Conservation (phyloP, 768 basidiomycete species). For the Boletus speciosus region DNA sequence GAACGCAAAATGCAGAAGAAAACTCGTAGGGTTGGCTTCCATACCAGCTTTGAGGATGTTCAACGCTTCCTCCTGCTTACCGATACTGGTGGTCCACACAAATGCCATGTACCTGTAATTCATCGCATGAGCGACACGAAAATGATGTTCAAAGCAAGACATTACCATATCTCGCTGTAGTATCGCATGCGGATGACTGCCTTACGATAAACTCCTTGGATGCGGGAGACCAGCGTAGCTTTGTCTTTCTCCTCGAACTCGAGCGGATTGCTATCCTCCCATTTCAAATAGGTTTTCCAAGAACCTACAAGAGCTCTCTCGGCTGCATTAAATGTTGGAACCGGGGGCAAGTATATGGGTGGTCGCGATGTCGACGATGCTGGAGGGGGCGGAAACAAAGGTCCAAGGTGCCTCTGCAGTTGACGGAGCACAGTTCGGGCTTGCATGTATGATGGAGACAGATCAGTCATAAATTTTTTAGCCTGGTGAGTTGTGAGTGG, state of each 20-base stretch:
- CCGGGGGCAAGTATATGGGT: conserved; percentile 58
- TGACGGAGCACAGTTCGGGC: conserved; percentile 86
- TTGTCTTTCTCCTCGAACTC: conserved; percentile 86
- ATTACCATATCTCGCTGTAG: conserved; percentile 91
- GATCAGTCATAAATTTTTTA: conserved; percentile 92
- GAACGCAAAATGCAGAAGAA: conserved; percentile 86
- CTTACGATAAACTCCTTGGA: conserved; percentile 83
- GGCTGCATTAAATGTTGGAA: conserved; percentile 66
- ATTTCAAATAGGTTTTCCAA: conserved; percentile 92
- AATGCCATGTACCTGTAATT: conserved; percentile 82
- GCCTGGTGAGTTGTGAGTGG: conserved; percentile 46
- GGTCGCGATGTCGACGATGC: conserved; percentile 40
- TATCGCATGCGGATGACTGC: conserved; percentile 91
- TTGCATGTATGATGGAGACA: conserved; percentile 93
- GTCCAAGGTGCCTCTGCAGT: conserved; percentile 63
- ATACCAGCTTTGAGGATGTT: conserved; percentile 80
- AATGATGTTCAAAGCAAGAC: background rate
- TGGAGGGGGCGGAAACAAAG: conserved; percentile 53
- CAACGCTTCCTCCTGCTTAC: conserved; percentile 78
- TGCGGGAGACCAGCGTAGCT: conserved; percentile 57
- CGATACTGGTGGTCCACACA: conserved; percentile 70
- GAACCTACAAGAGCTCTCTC: conserved; percentile 76
- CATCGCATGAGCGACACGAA: conserved; percentile 11
- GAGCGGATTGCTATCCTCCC: conserved; percentile 93
- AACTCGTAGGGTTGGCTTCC: conserved; percentile 85